Conservation (phyloP, 1,284 basidiomycete genomes). For the Rhodotorula glutinis region DNA sequence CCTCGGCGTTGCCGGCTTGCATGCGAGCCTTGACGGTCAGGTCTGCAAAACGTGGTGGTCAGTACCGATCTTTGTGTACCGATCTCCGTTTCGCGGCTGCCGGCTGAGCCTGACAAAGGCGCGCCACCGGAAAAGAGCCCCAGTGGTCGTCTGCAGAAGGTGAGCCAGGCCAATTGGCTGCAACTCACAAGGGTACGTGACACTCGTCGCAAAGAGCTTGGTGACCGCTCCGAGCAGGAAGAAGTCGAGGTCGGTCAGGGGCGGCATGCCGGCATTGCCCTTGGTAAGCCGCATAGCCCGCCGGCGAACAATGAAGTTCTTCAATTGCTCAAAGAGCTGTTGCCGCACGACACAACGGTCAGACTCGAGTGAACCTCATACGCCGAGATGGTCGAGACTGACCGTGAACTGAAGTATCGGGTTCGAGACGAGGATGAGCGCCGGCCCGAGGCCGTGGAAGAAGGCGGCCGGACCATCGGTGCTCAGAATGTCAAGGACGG, state of each 20-base stretch:
- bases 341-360: slow-evolving; percentile 59
- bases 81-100: too few species aligned
- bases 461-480: slow-evolving; percentile 77
- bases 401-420: slow-evolving; percentile 69
- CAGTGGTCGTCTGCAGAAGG: too few species aligned
- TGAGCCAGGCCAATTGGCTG: too few species aligned
- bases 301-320: slow-evolving; percentile 66
- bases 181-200: slow-evolving; percentile 45
- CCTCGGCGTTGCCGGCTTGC: slow-evolving; percentile 66
- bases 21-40: slow-evolving; percentile 79
- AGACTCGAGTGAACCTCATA: too few species aligned
- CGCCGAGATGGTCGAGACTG: too few species aligned
- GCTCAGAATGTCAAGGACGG: slow-evolving; percentile 67
- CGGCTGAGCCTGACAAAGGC: too few species aligned
- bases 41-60: slow-evolving; percentile 8
- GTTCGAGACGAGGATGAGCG: slow-evolving; percentile 88
- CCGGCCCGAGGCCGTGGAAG: slow-evolving; percentile 94
- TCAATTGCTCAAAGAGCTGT: slow-evolving; percentile 70
- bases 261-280: slow-evolving; percentile 50
- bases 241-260: slow-evolving; percentile 77
- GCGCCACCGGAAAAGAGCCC: too few species aligned
- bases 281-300: slow-evolving; percentile 50
- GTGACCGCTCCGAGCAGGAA: slow-evolving; percentile 84
- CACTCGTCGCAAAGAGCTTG: slow-evolving; percentile 51
- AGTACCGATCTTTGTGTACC: too few species aligned